Evolutionary conservation across 345 rosid species (phyloP), one percentile per base, ranked within the genome.

Genomic region (Bruguiera sexangula): DNA sequence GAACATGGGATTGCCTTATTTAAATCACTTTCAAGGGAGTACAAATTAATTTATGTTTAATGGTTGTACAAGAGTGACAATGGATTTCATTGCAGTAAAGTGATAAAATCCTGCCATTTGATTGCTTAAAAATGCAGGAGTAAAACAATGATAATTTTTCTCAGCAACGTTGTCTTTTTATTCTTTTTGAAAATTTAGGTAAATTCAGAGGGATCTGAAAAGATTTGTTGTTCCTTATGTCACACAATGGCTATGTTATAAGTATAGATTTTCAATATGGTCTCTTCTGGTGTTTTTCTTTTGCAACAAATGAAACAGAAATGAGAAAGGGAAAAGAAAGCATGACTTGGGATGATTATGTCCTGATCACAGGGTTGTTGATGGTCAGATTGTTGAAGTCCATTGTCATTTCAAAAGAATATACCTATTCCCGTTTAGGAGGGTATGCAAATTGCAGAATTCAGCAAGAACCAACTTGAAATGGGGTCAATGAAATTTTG

Each of bases 261-360:
- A 19, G 15, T 39, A 66, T 66, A 29, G 62, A 62, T 56, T 66
- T 60, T 66, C 73, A 62, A 66, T 69, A 46, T 65, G 55, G 30
- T 60, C 78, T 68, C 76, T 79, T 69, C 74, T 70, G 80, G 63
- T 63, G 66, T 85, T 83, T 43, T 81, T 78, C 80, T 82, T 82
- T 83, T 81, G 83, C 79, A 75, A 67, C 76, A 68, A 81, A 75
- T 78, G 85, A 63, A 80, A 84, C 84, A 69, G 74, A 83, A 77
- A 67, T 70, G 69, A 65, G 73, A 74, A 77, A 68, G 57, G 74
- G 77, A 62, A 79, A 81, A 74, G 80, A 85, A 75, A 76, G 78
- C 80, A 67, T 50, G 63, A 75, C 60, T 80, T 63, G 36, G 75
- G 76, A 72, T 84, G 73, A 76, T 79, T 70, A 71, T 75, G 82